Conservation (phyloP, 2,329 filamentous ascomycete genomes). For the Phaeosphaeria sp. region DNA sequence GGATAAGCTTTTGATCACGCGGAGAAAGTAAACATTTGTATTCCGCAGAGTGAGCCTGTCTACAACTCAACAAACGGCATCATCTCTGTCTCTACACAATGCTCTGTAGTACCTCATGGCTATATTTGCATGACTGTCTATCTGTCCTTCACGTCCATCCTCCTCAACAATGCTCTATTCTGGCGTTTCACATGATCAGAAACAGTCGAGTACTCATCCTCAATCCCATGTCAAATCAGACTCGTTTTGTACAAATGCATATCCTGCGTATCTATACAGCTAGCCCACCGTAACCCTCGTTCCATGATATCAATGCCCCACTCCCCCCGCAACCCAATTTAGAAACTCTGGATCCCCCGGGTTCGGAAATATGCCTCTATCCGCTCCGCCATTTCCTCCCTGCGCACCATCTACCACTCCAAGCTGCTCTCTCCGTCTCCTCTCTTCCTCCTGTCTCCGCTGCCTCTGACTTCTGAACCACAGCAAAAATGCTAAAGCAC, state of each 20-base stretch:
- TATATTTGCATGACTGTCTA: no score
- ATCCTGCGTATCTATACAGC: neutral
- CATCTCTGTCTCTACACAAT: no score
- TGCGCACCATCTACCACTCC: conserved; percentile 39
- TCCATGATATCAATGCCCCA: conserved; percentile 61
- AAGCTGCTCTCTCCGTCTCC: conserved; percentile 35
- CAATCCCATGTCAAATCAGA: no score
- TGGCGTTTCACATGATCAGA: no score
- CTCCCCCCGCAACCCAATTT: conserved; percentile 71
- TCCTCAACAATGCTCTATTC: no score
- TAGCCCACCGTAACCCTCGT: neutral
- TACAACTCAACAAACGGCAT: no score
- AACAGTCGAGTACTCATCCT: no score
- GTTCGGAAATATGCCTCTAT: conserved; percentile 69
- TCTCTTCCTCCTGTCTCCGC: conserved; percentile 52
- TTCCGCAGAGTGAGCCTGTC: no score
- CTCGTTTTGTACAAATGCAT: neutral
- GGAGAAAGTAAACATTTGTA: no score
- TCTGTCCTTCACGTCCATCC: no score
- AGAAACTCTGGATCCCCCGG: conserved; percentile 72
- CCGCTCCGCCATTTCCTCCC: conserved; percentile 39
- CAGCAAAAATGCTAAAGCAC: conserved; percentile 76
- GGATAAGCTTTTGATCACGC: no score
- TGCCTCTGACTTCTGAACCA: conserved; percentile 78
- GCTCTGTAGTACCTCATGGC: no score